Percentiles rank a stretch among this genome's conserved stretches.
These are phyloP conservation scores for Mycosphaerella arachidis DNA, from an alignment of 2,329 filamentous ascomycete species.

Conservation along the genomic window DNA sequence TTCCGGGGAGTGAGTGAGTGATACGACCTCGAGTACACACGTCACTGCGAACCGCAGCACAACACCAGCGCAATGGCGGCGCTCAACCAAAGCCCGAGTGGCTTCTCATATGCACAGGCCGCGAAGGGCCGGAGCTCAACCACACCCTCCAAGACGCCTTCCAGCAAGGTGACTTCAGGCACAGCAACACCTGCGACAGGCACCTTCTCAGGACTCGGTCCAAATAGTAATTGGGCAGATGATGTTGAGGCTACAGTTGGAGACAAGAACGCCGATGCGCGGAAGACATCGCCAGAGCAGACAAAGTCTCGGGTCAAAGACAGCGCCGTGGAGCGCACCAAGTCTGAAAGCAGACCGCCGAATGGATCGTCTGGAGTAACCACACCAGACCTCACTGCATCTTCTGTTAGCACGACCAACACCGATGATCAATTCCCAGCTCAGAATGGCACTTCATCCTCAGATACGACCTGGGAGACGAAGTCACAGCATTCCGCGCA, in stretches of 20 bases:
- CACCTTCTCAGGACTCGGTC: slow-evolving; percentile 31
- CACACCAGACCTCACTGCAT: slow-evolving; percentile 53
- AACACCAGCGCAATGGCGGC: slow-evolving; percentile 25
- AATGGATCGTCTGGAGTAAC: slow-evolving; percentile 34
- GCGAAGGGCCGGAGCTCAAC: slow-evolving; percentile 69
- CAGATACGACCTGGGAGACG: slow-evolving; percentile 64
- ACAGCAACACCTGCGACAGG: slow-evolving; percentile 41
- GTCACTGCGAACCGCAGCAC: slow-evolving; percentile 8
- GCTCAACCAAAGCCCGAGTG: slow-evolving; percentile 27
- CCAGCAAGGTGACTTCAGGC: slow-evolving; percentile 44
- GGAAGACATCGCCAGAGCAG: slow-evolving; percentile 23
- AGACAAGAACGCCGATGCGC: slow-evolving; percentile 36
- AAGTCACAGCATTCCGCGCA: slow-evolving; percentile 52
- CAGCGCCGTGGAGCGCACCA: slow-evolving; percentile 29
- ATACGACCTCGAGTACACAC: slow-evolving; percentile 7
- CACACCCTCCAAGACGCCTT: slow-evolving; percentile 40
- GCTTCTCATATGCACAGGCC: slow-evolving; percentile 92
- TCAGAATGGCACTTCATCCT: slow-evolving; percentile 53
- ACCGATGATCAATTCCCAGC: slow-evolving; percentile 59
- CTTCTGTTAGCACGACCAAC: slow-evolving; percentile 53
- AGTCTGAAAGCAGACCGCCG: slow-evolving; percentile 26
- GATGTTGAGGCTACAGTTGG: slow-evolving; percentile 43
- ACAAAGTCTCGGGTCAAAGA: slow-evolving; percentile 28
- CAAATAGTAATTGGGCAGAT: slow-evolving; percentile 43
- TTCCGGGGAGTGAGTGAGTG: slow-evolving; percentile 18